Evolutionary conservation across 129 eudicot genomes (phyloP).

Genomic region (Chrysanthemum seticuspe): DNA sequence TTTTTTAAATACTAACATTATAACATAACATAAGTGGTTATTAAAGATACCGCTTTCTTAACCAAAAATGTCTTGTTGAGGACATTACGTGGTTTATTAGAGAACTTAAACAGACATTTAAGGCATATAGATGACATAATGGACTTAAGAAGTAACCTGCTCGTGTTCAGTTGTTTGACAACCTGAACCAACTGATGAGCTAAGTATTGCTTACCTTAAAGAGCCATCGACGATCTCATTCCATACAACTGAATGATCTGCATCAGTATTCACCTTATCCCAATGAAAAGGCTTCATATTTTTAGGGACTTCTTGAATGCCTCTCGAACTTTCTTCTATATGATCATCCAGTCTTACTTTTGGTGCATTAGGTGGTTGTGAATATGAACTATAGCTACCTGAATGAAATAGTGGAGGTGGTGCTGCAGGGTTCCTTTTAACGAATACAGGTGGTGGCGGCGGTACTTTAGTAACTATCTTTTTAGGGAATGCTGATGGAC

Average conservation of each 20-base stretch:
- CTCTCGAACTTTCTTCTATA: constrained; percentile 22
- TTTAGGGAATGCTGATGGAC: constrained; percentile 33
- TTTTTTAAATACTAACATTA: no score
- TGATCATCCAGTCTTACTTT: constrained; percentile 26
- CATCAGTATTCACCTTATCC: constrained; percentile 75
- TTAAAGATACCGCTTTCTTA: no score
- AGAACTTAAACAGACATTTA: no score
- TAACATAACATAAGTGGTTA: no score
- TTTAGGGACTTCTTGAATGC: constrained; percentile 25
- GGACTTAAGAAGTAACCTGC: no score
- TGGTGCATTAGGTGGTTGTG: constrained; percentile 54
- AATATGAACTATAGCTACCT: constrained; percentile 36
- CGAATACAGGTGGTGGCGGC: constrained; percentile 37
- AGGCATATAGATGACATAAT: no score
- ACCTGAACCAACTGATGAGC: no score
- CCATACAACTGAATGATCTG: constrained; percentile 88
- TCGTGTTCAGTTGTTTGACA: no score
- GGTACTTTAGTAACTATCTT: constrained; percentile 37
- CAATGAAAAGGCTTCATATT: constrained; percentile 82
- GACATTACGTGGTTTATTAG: no score
- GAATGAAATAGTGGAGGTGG: constrained; percentile 36
- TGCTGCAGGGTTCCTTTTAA: constrained; percentile 34
- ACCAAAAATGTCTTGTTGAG: no score
- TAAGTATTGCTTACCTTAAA: constrained; percentile 53
- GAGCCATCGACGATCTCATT: constrained; percentile 76